A percentile compares a stretch with the other conserved stretches of the same genome.
Conservation (phyloP, 2,329 filamentous ascomycete genomes). For the Colletotrichum gloeosporioides region DNA sequence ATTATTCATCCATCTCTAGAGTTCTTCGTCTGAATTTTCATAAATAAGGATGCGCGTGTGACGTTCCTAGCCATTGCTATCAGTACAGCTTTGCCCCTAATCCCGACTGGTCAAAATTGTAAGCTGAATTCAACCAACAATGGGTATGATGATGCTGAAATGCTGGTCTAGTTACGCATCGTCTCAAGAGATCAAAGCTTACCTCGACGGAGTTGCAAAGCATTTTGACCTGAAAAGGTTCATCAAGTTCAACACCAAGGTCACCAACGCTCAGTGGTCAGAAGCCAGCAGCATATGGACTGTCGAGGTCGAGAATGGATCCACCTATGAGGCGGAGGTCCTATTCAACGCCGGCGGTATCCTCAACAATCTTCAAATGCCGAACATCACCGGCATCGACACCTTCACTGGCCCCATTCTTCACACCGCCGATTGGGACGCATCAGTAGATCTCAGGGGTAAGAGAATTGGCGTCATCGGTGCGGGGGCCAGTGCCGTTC, state of each 20-base stretch:
- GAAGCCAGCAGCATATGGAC: not conserved
- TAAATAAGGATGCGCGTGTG: not conserved
- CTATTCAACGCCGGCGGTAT: not conserved
- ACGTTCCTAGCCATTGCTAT: not conserved
- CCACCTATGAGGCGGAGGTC: not conserved
- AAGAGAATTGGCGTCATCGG: not conserved
- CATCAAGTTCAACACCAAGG: not conserved
- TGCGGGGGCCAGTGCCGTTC: not conserved
- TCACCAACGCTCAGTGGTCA: not conserved
- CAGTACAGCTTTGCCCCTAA: not conserved
- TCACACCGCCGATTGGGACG: not conserved
- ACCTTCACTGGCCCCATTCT: not conserved
- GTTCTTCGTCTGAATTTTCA: not conserved
- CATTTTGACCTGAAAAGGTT: not conserved
- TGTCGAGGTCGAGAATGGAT: not conserved
- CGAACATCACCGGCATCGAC: not conserved
- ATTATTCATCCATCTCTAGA: accelerated
- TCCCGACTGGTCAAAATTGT: not conserved
- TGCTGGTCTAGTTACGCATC: not conserved
- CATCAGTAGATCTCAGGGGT: not conserved
- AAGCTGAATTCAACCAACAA: too few species aligned
- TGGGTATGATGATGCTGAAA: not conserved
- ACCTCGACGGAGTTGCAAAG: not conserved
- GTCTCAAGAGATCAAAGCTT: not conserved
- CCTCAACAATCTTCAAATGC: not conserved